A percentile compares a stretch with the other conserved stretches of the same genome.
Evolutionary conservation across 1,139 yeast species (phyloP).

Genomic region (Spencermartinsiella ligniputridi): DNA sequence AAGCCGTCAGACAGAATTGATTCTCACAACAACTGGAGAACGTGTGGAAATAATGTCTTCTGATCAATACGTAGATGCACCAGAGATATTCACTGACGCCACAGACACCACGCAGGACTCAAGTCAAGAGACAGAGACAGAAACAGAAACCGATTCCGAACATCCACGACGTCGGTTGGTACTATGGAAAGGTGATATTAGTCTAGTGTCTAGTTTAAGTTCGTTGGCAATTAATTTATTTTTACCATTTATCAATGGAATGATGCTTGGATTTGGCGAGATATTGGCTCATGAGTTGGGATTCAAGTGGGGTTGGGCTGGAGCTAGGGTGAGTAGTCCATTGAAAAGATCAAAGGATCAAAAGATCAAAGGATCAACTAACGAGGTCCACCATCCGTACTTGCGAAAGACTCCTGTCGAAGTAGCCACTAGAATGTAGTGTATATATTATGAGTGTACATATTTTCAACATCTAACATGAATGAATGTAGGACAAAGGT

Average conservation of each 20-base stretch:
- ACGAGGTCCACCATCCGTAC: neutral
- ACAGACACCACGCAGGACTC: slow-evolving; percentile 6
- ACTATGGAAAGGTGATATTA: neutral
- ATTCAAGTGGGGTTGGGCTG: slow-evolving; percentile 70
- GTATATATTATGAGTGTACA: too few relatives aligned
- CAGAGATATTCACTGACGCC: too few relatives aligned
- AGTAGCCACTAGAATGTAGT: neutral
- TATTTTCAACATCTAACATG: too few relatives aligned
- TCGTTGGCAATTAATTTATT: slow-evolving; percentile 59
- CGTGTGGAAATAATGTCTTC: too few relatives aligned
- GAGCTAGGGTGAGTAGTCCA: slow-evolving; percentile 53
- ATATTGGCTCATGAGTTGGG: slow-evolving; percentile 92
- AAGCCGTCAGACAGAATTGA: too few relatives aligned
- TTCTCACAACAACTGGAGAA: too few relatives aligned
- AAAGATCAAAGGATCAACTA: too few relatives aligned
- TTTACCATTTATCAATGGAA: slow-evolving; percentile 86
- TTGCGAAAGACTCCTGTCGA: neutral
- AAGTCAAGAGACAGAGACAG: slow-evolving; percentile 14
- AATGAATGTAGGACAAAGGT: too few relatives aligned
- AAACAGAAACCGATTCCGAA: slow-evolving; percentile 14
- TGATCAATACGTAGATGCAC: too few relatives aligned
- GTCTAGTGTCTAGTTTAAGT: slow-evolving; percentile 10
- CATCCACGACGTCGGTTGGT: neutral
- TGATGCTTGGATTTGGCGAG: slow-evolving; percentile 97
- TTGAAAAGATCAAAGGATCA: too few relatives aligned